phyloP scores from a whole-genome alignment of 441 rosid genomes.

The Arabidopsis lyrata region DNA sequence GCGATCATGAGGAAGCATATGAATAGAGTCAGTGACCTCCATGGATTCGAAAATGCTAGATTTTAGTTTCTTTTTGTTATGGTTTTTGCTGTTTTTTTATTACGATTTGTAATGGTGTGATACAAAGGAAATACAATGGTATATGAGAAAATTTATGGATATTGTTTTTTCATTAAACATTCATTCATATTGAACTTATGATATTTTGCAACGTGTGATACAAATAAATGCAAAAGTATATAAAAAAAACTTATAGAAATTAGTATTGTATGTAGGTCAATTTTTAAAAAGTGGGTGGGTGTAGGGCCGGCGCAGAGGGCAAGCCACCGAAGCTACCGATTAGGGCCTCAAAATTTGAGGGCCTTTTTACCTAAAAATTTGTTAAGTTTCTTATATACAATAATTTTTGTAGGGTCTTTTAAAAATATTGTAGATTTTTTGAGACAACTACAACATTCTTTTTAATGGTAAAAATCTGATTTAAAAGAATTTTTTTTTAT shows the following conservation, averaged over 20 bases:
- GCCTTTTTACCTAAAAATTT: too few relatives aligned
- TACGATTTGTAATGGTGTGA: constrained; percentile 36
- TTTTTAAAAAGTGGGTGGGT: neutral
- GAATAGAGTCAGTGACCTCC: constrained; percentile 92
- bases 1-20: constrained; percentile 90
- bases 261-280: neutral
- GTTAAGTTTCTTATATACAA: too few relatives aligned
- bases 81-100: constrained; percentile 1
- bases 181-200: neutral
- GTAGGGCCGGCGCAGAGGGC: too few relatives aligned
- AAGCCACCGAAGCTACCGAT: too few relatives aligned
- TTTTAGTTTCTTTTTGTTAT: constrained; percentile 51
- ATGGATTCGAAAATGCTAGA: constrained; percentile 96
- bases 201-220: neutral
- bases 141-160: constrained; percentile 14
- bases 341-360: too few relatives aligned
- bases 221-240: neutral
- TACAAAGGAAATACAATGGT: constrained; percentile 36
- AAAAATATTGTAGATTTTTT: too few relatives aligned
- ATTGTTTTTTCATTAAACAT: neutral
- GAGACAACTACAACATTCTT: too few relatives aligned
- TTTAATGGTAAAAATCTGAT: too few relatives aligned
- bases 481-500: too few relatives aligned
- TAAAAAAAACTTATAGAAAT: neutral
- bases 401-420: too few relatives aligned